These are phyloP conservation scores for Fusarium praegraminearum DNA, from an alignment of 2,329 filamentous ascomycete species.

Conservation along the genomic window DNA sequence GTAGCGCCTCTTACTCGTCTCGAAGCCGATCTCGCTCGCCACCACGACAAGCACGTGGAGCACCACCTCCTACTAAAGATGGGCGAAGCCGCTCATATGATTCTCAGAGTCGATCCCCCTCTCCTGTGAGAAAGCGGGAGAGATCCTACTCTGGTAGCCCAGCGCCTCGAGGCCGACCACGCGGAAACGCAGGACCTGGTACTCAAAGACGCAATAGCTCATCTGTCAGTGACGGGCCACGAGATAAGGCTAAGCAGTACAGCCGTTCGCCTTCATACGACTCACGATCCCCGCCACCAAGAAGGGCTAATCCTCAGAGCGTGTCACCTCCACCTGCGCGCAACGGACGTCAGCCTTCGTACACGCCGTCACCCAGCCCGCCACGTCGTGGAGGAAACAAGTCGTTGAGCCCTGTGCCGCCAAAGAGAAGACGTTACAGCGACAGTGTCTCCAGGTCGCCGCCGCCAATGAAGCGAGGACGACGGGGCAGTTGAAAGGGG, in stretches of 20 bases:
- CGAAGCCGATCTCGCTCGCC: constrained; percentile 50
- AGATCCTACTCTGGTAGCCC: constrained; percentile 41
- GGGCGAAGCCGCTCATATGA: constrained; percentile 42
- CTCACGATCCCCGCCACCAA: constrained; percentile 48
- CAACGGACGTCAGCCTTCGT: constrained; percentile 42
- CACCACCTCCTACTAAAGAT: constrained; percentile 36
- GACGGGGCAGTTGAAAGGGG: constrained; percentile 44
- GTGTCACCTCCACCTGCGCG: constrained; percentile 37
- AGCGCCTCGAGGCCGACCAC: constrained; percentile 41
- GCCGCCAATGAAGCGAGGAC: constrained; percentile 50
- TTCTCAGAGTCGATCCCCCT: constrained; percentile 42
- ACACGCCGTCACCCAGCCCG: constrained; percentile 45
- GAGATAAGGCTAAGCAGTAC: constrained; percentile 41
- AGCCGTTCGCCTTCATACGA: constrained; percentile 52
- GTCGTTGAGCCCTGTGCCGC: constrained; percentile 46
- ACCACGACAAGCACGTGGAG: constrained; percentile 38
- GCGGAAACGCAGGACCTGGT: constrained; percentile 32
- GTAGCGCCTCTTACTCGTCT: constrained; percentile 50
- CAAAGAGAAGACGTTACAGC: constrained; percentile 50
- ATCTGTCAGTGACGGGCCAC: constrained; percentile 49
- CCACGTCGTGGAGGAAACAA: constrained; percentile 33
- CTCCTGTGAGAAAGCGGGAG: constrained; percentile 41
- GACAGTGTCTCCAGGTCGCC: constrained; percentile 51
- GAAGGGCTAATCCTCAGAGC: constrained; percentile 36
- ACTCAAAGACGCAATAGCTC: constrained; percentile 51